Evolutionary conservation across 768 basidiomycete genomes (phyloP).

Genomic region (Myochromella boudieri): DNA sequence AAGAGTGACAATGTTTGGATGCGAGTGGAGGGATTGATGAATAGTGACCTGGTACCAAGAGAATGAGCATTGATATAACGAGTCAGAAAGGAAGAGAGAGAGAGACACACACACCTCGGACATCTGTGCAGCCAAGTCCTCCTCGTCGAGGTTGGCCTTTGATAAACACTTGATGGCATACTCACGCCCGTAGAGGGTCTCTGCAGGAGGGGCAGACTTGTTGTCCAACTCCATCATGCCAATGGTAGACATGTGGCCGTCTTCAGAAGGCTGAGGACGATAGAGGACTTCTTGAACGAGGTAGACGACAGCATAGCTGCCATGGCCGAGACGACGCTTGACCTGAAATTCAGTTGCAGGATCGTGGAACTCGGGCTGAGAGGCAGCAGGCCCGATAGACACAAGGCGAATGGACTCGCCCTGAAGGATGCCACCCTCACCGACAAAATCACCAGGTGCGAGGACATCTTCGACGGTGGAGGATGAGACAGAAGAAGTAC

Average conservation of each 20-base stretch:
- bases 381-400: conserved; percentile 35
- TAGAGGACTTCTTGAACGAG: conserved; percentile 75
- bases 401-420: conserved; percentile 66
- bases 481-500: conserved; percentile 34
- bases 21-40: conserved; percentile 87
- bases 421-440: conserved; percentile 63
- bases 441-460: conserved; percentile 70
- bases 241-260: conserved; percentile 56
- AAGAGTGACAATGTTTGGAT: conserved; percentile 93
- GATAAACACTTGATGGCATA: conserved; percentile 97
- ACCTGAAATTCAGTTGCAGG: conserved; percentile 79
- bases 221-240: conserved; percentile 57
- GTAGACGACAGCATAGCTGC: conserved; percentile 93
- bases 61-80: conserved; percentile 9
- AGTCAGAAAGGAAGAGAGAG: conserved; percentile 3
- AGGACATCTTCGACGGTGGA: conserved; percentile 62
- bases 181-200: conserved; percentile 67
- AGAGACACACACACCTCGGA: conserved; percentile 63
- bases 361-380: conserved; percentile 30
- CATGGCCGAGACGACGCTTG: conserved; percentile 80
- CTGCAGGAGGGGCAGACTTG: conserved; percentile 26
- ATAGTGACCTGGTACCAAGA: conserved; percentile 69
- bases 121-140: conserved; percentile 85
- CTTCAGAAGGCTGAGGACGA: conserved; percentile 48
- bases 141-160: conserved; percentile 89